Base-by-base conservation (phyloP, 2,329 filamentous ascomycete species). In the Aspergillus sp. region DNA sequence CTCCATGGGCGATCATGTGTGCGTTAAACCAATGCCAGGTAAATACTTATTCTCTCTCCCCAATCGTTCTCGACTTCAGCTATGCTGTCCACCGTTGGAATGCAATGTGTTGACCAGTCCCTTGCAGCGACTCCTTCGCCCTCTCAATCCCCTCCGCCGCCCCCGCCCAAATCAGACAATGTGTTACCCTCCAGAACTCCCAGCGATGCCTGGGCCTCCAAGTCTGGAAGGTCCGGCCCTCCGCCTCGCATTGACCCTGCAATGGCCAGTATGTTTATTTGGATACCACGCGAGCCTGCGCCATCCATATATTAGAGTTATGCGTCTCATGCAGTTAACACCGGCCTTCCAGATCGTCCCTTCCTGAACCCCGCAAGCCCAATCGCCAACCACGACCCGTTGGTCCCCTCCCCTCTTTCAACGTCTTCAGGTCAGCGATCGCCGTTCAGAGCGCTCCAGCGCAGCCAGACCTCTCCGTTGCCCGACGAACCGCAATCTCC, bases 1-100 rank as follows among this genome's bases (percentile, higher is more conserved):
- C 42, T 81, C 88, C 75, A 90, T 96, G 88, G 91, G 91, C 63
- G 91, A 96, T 63, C 92, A 96, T 80, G 75, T 91, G 62, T 96
- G 92, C 75, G 75, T 75, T 49, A 78, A 75, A 60, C 62, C 75
- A 63, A 66, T 72, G 58, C 71, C 78, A 62, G 71, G 80, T 77
- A 78, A 36, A 5, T 13, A 36, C 19, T 19, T 19, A 19, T 19
- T 19, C 19, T 19, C 6, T 13, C 41, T 13, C 21, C n/a, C 57
- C 47, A n/a, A 56, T 56, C 39, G 62, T 55, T 36, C 11, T 36
- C 32, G 0, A 15, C 56, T 52, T 42, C 42, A 19, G 48, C 41
- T 17, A 30, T 15, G 42, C 32, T 30, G 57, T 6, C 19, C 32
- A 30, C 25, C 1, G 25, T 10, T 30, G 25, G 47, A 50, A 49